Percentiles rank a stretch among this genome's conserved stretches.
Evolutionary conservation across 2,329 filamentous ascomycete genomes (phyloP).

Genomic region (Apiospora phragmitis): DNA sequence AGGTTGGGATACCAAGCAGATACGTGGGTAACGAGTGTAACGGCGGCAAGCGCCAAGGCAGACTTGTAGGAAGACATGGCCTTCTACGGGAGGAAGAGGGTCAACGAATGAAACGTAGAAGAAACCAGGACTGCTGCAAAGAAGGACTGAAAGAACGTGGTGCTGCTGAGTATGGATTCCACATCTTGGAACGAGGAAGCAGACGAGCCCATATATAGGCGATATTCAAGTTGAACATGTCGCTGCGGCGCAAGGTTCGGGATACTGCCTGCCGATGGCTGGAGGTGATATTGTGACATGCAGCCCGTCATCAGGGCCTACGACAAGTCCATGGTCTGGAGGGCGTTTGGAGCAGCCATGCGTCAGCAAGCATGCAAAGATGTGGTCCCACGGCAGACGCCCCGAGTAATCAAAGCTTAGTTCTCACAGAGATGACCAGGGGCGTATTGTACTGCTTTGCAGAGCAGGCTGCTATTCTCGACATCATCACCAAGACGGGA

Average conservation of each 20-base stretch:
- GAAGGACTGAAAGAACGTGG: background rate
- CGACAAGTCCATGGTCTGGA: background rate
- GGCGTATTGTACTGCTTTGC: background rate
- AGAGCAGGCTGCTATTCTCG: background rate
- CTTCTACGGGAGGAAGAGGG: constrained; percentile 19
- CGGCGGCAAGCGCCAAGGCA: constrained; percentile 38
- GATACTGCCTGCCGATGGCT: background rate
- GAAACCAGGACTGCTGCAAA: background rate
- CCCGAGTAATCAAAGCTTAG: background rate
- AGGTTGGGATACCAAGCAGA: constrained; percentile 45
- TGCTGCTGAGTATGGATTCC: background rate
- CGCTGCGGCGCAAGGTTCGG: background rate
- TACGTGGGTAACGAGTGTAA: constrained; percentile 37
- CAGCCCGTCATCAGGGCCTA: background rate
- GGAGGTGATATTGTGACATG: background rate
- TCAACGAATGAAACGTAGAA: constrained; percentile 14
- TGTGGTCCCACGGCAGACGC: background rate
- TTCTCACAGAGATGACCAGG: background rate
- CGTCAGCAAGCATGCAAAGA: background rate
- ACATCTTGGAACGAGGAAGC: background rate
- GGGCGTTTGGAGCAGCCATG: background rate
- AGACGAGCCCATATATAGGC: background rate
- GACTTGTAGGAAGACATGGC: constrained; percentile 35
- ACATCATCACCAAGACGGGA: background rate
- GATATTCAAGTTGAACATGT: background rate